Conservation (phyloP, 192 early-diverging fungal genomes). For the Umbelopsis sp. region DNA sequence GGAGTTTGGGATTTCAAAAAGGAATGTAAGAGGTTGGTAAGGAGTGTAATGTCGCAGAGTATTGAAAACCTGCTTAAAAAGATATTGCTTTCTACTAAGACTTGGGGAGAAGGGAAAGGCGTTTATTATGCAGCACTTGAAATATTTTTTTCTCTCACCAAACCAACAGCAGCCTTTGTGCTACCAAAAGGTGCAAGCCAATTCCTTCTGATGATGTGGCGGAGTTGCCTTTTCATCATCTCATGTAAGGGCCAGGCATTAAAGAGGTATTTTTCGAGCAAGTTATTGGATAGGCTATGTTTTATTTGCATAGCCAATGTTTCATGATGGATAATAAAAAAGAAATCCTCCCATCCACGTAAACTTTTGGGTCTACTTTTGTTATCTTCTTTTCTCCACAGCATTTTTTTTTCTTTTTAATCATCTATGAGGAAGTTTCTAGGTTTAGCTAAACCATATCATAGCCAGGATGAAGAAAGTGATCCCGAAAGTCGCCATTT, state of each 20-base stretch:
- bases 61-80: neutral
- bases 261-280: too few relatives aligned
- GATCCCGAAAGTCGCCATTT: neutral
- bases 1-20: neutral
- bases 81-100: neutral
- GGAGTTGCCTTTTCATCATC: too few relatives aligned
- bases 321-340: too few relatives aligned
- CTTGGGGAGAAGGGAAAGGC: neutral
- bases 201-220: too few relatives aligned
- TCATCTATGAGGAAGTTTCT: conserved; percentile 15
- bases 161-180: too few relatives aligned
- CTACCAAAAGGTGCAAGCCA: too few relatives aligned
- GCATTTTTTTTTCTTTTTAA: neutral
- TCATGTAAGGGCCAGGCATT: too few relatives aligned
- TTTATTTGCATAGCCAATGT: too few relatives aligned
- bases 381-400: neutral
- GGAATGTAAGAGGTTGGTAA: conserved; percentile 15
- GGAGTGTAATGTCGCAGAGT: conserved; percentile 10
- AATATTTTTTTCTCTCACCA: too few relatives aligned
- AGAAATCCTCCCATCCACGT: too few relatives aligned
- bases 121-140: neutral
- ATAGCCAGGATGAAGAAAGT: neutral
- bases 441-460: neutral
- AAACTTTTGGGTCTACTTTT: too few relatives aligned
- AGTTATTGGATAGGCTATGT: too few relatives aligned